Conservation (phyloP, 169 alveolate genomes). For the Amoebophrya sp. region DNA sequence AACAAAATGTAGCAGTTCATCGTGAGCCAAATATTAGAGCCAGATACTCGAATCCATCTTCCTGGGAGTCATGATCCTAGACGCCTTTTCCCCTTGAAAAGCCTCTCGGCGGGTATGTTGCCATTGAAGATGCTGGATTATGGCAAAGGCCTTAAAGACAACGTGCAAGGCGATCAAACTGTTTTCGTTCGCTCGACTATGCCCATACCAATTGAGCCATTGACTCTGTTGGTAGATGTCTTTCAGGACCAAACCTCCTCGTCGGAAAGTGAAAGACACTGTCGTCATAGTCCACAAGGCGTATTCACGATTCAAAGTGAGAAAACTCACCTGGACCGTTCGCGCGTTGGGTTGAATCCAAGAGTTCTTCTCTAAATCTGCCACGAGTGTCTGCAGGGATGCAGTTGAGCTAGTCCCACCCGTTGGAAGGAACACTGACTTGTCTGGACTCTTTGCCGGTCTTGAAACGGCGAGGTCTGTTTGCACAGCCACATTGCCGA, state of each 20-base stretch:
- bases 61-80: no score
- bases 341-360: background rate
- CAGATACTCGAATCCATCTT: no score
- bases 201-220: constrained; percentile 12
- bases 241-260: background rate
- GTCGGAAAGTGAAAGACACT: background rate
- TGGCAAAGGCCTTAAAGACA: no score
- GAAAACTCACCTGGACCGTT: background rate
- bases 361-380: background rate
- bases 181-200: no score
- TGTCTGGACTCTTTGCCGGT: background rate
- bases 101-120: background rate
- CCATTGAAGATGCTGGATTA: background rate
- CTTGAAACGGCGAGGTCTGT: background rate
- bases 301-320: background rate
- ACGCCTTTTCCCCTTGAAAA: no score
- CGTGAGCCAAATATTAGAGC: constrained; percentile 22
- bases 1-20: background rate
- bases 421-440: background rate
- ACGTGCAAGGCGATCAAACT: no score
- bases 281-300: constrained; percentile 1
- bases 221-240: background rate
- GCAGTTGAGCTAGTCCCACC: background rate
- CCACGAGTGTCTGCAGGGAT: background rate
- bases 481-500: no score